These are phyloP conservation scores for Alternaria burnsii DNA, from an alignment of 2,329 filamentous ascomycete genomes.

Conservation along the genomic window DNA sequence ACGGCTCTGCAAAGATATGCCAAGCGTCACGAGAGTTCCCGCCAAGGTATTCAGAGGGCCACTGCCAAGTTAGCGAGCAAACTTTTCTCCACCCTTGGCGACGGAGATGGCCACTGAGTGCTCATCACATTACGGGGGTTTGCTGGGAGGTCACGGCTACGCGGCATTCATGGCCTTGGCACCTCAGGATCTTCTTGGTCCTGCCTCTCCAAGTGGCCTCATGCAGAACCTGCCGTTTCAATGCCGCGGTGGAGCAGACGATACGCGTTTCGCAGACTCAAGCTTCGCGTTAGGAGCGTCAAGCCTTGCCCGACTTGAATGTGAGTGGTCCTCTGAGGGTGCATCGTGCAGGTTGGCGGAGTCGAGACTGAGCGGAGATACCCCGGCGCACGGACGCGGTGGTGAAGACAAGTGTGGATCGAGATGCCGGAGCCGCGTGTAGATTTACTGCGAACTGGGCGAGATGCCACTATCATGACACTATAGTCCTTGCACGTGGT, in stretches of 20 bases:
- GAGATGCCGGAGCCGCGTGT: slow-evolving; percentile 2
- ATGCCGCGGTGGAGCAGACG: slow-evolving; percentile 4
- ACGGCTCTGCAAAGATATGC: slow-evolving; percentile 5
- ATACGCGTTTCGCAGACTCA: slow-evolving; percentile 3
- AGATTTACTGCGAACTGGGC: slow-evolving; percentile 2
- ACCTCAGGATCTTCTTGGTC: background rate
- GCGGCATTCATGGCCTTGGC: slow-evolving; percentile 15
- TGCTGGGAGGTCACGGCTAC: slow-evolving; percentile 1
- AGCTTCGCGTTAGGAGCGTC: background rate
- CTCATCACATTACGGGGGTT: background rate
- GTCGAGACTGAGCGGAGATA: slow-evolving; percentile 1
- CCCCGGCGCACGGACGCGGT: slow-evolving; percentile 1
- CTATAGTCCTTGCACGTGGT: background rate
- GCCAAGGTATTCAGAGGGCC: slow-evolving; percentile 8
- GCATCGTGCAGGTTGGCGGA: slow-evolving; percentile 4
- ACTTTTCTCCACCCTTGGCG: slow-evolving; percentile 12
- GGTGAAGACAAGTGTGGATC: slow-evolving; percentile 7
- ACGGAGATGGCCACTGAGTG: slow-evolving; percentile 8
- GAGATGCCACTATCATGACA: background rate
- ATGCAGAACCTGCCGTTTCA: slow-evolving; percentile 2
- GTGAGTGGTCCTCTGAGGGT: background rate
- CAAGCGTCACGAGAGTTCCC: slow-evolving; percentile 3
- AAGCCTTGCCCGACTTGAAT: background rate
- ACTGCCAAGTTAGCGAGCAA: slow-evolving; percentile 7
- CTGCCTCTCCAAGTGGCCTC: slow-evolving; percentile 4